These are phyloP conservation scores for Cladochytrium replicatum DNA, from an alignment of 192 early-diverging fungal species.

Conservation along the genomic window DNA sequence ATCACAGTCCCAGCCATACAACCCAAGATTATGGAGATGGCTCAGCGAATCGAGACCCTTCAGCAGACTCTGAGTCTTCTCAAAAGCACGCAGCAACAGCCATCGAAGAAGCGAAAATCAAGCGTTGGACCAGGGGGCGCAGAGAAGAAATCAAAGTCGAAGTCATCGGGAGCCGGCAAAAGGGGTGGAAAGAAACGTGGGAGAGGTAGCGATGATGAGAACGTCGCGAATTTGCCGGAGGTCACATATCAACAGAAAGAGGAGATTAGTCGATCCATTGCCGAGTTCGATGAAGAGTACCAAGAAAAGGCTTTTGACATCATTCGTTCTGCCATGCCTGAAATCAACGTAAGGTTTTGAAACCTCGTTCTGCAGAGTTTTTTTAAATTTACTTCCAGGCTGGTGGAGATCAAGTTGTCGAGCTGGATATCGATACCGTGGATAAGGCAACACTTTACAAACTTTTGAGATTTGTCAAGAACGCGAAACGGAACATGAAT, in stretches of 20 bases:
- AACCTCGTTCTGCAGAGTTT: too few species aligned
- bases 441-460: conserved; percentile 71
- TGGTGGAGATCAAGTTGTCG: conserved; percentile 77
- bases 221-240: not conserved
- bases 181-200: too few species aligned
- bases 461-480: conserved; percentile 78
- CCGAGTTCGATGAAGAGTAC: not conserved
- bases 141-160: too few species aligned
- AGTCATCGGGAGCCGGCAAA: too few species aligned
- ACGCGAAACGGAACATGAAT: conserved; percentile 36
- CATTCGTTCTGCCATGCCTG: too few species aligned
- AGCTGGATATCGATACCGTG: conserved; percentile 89
- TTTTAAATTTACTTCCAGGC: conserved; percentile 7
- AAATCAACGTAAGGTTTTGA: too few species aligned
- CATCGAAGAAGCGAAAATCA: too few species aligned
- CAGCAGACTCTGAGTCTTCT: too few species aligned
- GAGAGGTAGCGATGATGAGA: conserved; percentile 2
- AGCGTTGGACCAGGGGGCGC: too few species aligned
- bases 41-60: too few species aligned
- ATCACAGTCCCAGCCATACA: conserved; percentile 12
- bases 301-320: not conserved
- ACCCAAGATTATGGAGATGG: conserved; percentile 7
- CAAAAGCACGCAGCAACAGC: too few species aligned
- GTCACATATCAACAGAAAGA: conserved; percentile 3
- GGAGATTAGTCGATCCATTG: not conserved